A percentile compares a stretch with the other conserved stretches of the same genome.
Evolutionary conservation across 768 basidiomycete genomes (phyloP).

Genomic region (Kwoniella shandongensis): DNA sequence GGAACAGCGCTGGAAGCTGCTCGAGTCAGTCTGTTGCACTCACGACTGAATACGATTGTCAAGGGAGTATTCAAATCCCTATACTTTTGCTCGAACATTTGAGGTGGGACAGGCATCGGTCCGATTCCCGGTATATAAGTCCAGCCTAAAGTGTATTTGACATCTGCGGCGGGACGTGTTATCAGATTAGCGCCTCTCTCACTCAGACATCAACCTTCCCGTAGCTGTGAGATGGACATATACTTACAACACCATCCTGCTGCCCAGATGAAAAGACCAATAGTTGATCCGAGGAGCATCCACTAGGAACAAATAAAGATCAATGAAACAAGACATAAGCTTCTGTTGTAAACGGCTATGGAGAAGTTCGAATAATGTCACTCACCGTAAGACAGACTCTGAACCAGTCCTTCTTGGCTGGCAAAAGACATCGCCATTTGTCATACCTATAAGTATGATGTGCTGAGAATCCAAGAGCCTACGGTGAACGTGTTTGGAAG

Average conservation of each 20-base stretch:
- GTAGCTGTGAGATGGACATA: too few relatives aligned
- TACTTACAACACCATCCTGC: constrained; percentile 32
- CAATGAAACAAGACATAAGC: too few relatives aligned
- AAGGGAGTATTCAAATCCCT: constrained; percentile 19
- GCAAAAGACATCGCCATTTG: constrained; percentile 32
- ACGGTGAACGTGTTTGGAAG: background rate
- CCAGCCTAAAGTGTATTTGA: constrained; percentile 37
- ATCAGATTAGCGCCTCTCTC: too few relatives aligned
- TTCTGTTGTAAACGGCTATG: too few relatives aligned
- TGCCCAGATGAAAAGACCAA: constrained; percentile 29
- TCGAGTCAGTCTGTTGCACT: background rate
- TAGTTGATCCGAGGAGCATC: constrained; percentile 28
- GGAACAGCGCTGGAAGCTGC: too few relatives aligned
- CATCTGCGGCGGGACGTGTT: constrained; percentile 2
- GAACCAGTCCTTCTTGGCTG: constrained; percentile 40
- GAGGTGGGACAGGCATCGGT: constrained; percentile 25
- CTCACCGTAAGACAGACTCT: constrained; percentile 35
- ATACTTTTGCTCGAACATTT: constrained; percentile 25
- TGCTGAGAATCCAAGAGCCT: constrained; percentile 22
- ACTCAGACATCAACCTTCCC: too few relatives aligned
- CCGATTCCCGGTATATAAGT: constrained; percentile 20
- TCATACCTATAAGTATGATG: constrained; percentile 40
- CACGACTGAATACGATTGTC: constrained; percentile 26
- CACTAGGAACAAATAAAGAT: too few relatives aligned
- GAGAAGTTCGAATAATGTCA: too few relatives aligned